Percentiles rank a stretch among this genome's conserved stretches.
These are phyloP conservation scores for Arthroderma sp. DNA, from an alignment of 2,329 filamentous ascomycete genomes.

Conservation along the genomic window DNA sequence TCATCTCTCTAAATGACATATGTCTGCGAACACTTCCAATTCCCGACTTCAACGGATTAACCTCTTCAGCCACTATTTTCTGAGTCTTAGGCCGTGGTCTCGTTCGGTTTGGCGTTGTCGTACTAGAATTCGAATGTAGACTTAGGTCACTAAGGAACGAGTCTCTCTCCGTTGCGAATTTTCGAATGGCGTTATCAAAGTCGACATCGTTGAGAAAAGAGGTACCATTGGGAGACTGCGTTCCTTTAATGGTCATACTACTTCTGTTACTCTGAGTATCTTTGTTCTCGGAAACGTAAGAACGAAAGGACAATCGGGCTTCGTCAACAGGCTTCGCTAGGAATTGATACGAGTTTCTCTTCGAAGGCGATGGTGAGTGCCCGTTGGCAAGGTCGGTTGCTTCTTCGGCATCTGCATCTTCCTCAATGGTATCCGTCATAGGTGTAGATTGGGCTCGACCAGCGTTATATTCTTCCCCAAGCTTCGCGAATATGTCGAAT, in stretches of 20 bases:
- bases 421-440: conserved; percentile 47
- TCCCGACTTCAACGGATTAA: conserved; percentile 40
- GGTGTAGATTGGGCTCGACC: conserved; percentile 22
- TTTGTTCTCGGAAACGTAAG: conserved; percentile 35
- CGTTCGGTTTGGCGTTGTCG: conserved; percentile 45
- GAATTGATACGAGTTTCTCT: conserved; percentile 29
- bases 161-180: conserved; percentile 91
- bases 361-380: conserved; percentile 31
- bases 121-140: conserved; percentile 71
- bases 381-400: conserved; percentile 13
- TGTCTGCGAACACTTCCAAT: conserved; percentile 82
- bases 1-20: conserved; percentile 90
- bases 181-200: conserved; percentile 83
- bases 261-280: conserved; percentile 49
- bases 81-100: conserved; percentile 71
- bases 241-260: conserved; percentile 47
- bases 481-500: conserved; percentile 29
- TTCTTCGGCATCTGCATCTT: conserved; percentile 43
- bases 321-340: conserved; percentile 23
- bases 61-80: conserved; percentile 66
- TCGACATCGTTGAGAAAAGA: conserved; percentile 57
- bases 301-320: conserved; percentile 34
- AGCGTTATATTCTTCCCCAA: conserved; percentile 31
- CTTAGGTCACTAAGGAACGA: conserved; percentile 85
- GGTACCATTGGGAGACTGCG: conserved; percentile 21